Conservation (phyloP, 768 basidiomycete species). For the Zangia roseola region DNA sequence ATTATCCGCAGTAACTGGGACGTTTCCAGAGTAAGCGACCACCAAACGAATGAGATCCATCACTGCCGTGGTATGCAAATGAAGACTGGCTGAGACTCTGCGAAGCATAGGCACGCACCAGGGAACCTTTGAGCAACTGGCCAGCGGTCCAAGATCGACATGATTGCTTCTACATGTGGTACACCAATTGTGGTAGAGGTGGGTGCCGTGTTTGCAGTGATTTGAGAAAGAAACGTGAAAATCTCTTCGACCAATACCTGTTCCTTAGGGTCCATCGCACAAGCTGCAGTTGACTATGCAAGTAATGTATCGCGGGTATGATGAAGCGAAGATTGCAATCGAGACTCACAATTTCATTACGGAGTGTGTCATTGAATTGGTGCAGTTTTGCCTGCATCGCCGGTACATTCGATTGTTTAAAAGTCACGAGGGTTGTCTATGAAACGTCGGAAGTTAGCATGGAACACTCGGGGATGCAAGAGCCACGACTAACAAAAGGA, state of each 20-base stretch:
- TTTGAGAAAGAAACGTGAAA: conserved; percentile 57
- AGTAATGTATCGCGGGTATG: background rate
- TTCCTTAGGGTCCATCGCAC: conserved; percentile 72
- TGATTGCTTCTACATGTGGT: conserved; percentile 60
- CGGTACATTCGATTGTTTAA: conserved; percentile 79
- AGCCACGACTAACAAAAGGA: conserved; percentile 46
- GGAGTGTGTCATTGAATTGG: conserved; percentile 70
- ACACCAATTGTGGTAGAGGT: conserved; percentile 36
- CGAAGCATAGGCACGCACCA: conserved; percentile 37
- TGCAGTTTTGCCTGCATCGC: conserved; percentile 79
- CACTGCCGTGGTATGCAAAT: conserved; percentile 42
- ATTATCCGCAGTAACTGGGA: conserved; percentile 43
- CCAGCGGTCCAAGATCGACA: conserved; percentile 71
- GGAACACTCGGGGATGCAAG: background rate
- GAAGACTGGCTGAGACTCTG: background rate
- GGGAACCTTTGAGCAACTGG: conserved; percentile 72
- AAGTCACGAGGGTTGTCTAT: conserved; percentile 66
- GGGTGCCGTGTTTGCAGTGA: conserved; percentile 38
- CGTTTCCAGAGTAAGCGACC: conserved; percentile 57
- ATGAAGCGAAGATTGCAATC: background rate
- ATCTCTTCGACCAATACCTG: conserved; percentile 53
- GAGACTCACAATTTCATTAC: conserved; percentile 62
- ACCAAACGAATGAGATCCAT: conserved; percentile 84
- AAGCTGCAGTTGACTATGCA: conserved; percentile 61
- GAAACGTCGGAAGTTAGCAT: background rate